A percentile compares a stretch with the other conserved stretches of the same genome.
Conservation (phyloP, 1,284 basidiomycete genomes). For the Pisolithus thermaeus region DNA sequence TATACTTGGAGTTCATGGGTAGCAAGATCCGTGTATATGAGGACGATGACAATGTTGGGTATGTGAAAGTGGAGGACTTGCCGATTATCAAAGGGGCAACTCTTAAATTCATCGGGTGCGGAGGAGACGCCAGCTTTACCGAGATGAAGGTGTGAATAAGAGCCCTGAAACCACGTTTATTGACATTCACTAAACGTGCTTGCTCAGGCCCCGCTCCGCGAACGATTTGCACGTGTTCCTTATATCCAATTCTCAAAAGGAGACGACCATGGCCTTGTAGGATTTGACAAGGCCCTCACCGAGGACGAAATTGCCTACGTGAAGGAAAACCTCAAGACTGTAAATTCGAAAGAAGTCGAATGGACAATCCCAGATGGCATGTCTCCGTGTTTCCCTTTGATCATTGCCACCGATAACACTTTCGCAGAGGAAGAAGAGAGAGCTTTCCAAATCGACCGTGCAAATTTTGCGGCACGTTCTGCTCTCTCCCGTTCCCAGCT, state of each 20-base stretch:
- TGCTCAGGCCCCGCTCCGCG: conserved; percentile 65
- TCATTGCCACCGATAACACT: neutral
- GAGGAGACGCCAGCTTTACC: conserved; percentile 57
- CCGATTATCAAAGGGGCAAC: conserved; percentile 69
- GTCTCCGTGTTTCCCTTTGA: conserved; percentile 14
- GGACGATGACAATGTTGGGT: conserved; percentile 55
- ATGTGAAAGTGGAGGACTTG: conserved; percentile 65
- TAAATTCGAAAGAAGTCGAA: conserved; percentile 56
- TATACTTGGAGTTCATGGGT: conserved; percentile 69
- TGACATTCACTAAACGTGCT: conserved; percentile 2
- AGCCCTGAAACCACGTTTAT: neutral
- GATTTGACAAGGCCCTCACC: conserved; percentile 62
- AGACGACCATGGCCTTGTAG: conserved; percentile 62
- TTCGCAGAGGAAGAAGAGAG: conserved; percentile 56
- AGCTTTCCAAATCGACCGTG: conserved; percentile 65
- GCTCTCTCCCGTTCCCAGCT: conserved; percentile 34
- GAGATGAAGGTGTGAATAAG: conserved; percentile 56
- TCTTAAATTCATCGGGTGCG: conserved; percentile 69
- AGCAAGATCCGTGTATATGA: conserved; percentile 58
- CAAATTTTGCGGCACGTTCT: conserved; percentile 55
- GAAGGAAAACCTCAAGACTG: conserved; percentile 53
- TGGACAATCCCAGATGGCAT: conserved; percentile 59
- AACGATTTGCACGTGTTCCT: conserved; percentile 70
- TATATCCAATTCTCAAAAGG: conserved; percentile 67
- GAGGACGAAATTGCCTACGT: conserved; percentile 64